A percentile compares a stretch with the other conserved stretches of the same genome.
phyloP scores from a whole-genome alignment of 495 filamentous ascomycete species.

The Talaromyces stipitatus region DNA sequence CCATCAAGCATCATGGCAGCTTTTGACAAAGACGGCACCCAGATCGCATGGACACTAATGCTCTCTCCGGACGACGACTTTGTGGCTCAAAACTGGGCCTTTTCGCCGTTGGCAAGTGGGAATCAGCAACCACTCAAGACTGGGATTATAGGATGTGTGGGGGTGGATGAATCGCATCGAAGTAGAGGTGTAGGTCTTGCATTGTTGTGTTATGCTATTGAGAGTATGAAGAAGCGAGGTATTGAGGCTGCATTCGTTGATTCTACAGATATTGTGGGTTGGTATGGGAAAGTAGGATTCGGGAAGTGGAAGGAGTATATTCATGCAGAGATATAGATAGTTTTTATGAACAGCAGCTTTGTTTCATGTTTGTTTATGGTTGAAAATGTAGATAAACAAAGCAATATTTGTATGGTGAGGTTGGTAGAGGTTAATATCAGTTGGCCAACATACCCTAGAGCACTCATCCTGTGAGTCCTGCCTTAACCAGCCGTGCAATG shows the following conservation, averaged over 20 bases:
- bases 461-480: too few species aligned
- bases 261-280: constrained; percentile 41
- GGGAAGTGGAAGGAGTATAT: constrained; percentile 36
- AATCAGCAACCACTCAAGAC: constrained; percentile 21
- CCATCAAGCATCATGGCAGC: constrained; percentile 40
- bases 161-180: constrained; percentile 33
- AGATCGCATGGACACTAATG: constrained; percentile 24
- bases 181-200: constrained; percentile 39
- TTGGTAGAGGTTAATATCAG: too few species aligned
- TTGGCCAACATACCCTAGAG: too few species aligned
- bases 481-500: too few species aligned
- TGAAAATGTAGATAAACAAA: too few species aligned
- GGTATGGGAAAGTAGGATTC: constrained; percentile 44
- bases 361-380: too few species aligned
- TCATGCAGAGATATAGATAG: constrained; percentile 20
- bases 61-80: constrained; percentile 22
- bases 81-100: constrained; percentile 34
- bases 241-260: constrained; percentile 44
- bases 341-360: background rate
- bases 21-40: constrained; percentile 4
- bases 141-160: constrained; percentile 43
- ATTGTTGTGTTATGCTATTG: constrained; percentile 39
- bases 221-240: constrained; percentile 39
- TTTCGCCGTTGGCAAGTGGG: constrained; percentile 30
- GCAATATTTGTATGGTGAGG: too few species aligned